These are phyloP conservation scores for Cordyceps cicadae DNA, from an alignment of 2,329 filamentous ascomycete species.

Conservation along the genomic window DNA sequence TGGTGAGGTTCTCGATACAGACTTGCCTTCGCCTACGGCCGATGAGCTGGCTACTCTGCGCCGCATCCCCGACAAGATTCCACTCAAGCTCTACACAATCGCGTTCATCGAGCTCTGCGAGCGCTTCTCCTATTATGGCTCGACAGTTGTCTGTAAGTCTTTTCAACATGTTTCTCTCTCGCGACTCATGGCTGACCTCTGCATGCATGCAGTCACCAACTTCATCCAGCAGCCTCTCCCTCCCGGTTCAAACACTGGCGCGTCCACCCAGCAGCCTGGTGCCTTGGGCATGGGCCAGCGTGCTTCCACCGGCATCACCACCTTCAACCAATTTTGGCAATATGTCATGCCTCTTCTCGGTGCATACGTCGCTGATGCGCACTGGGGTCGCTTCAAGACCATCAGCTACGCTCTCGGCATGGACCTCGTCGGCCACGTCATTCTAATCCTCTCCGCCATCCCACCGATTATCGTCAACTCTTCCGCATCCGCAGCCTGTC, in stretches of 20 bases:
- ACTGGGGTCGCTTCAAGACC: constrained; percentile 61
- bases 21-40: constrained; percentile 32
- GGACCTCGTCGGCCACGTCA: constrained; percentile 57
- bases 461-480: constrained; percentile 51
- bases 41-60: constrained; percentile 44
- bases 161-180: constrained; percentile 9
- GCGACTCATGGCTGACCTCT: neutral
- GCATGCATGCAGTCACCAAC: constrained; percentile 38
- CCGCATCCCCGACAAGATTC: constrained; percentile 49
- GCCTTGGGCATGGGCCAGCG: constrained; percentile 51
- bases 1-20: neutral
- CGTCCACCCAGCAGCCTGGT: constrained; percentile 36
- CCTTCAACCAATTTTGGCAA: constrained; percentile 50
- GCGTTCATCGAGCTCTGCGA: constrained; percentile 63
- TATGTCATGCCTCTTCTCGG: constrained; percentile 52
- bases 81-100: constrained; percentile 52
- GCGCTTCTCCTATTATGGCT: constrained; percentile 66
- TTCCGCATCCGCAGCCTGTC: constrained; percentile 49
- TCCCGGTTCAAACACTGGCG: constrained; percentile 45
- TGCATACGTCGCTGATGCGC: constrained; percentile 43
- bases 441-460: constrained; percentile 58
- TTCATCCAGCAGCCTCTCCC: constrained; percentile 55
- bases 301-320: constrained; percentile 36
- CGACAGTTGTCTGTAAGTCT: constrained; percentile 52
- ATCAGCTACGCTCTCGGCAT: constrained; percentile 54